A percentile compares a stretch with the other conserved stretches of the same genome.
These are phyloP conservation scores for Clarkia xantiana DNA, from an alignment of 345 rosid genomes.

Conservation along the genomic window DNA sequence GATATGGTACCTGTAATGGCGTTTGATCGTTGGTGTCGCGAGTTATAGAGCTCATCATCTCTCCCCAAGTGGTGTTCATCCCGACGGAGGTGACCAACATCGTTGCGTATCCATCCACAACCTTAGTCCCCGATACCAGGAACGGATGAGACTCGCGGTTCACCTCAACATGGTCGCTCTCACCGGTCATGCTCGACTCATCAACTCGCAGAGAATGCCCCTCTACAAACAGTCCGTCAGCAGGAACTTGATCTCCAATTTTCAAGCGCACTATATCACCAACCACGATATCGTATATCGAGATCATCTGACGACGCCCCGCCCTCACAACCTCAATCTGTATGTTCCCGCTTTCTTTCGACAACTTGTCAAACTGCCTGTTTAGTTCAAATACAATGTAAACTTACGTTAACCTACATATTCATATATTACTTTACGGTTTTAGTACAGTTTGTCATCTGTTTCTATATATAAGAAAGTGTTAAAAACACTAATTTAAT, in stretches of 20 bases:
- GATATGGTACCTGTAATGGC: slow-evolving; percentile 26
- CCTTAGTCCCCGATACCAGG: slow-evolving; percentile 47
- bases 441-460: no score
- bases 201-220: slow-evolving; percentile 40
- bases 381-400: no score
- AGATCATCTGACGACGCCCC: slow-evolving; percentile 28
- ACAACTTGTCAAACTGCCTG: slow-evolving; percentile 40
- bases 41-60: slow-evolving; percentile 55
- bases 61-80: slow-evolving; percentile 61
- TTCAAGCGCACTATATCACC: slow-evolving; percentile 47
- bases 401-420: no score
- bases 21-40: slow-evolving; percentile 34
- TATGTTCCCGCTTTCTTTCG: slow-evolving; percentile 36
- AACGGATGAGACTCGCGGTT: slow-evolving; percentile 24
- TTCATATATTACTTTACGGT: no score
- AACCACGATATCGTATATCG: slow-evolving; percentile 47
- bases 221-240: slow-evolving; percentile 42
- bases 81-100: slow-evolving; percentile 68
- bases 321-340: slow-evolving; percentile 36
- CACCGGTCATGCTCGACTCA: slow-evolving; percentile 62
- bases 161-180: slow-evolving; percentile 33
- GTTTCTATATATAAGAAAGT: no score
- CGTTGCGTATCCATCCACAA: slow-evolving; percentile 36
- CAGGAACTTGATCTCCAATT: slow-evolving; percentile 60
- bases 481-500: no score